Base-by-base conservation (phyloP, 2,329 filamentous ascomycete genomes). In the Pyricularia pennisetigena region DNA sequence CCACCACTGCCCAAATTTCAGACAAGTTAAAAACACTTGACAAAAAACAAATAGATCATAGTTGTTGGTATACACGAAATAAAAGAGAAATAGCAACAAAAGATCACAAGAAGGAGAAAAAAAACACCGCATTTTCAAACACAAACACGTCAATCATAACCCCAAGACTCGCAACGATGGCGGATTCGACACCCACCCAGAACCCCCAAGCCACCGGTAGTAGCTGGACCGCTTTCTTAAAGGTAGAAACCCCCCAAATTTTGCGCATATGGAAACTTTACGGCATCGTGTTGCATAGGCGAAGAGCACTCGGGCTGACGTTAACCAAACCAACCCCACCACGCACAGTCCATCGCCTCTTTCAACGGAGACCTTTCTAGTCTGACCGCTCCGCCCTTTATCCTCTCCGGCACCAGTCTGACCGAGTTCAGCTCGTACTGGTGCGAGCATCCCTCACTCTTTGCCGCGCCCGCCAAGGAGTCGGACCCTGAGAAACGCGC, bases 381-480 rank as follows among this genome's bases (percentile, higher is more conserved):
- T 70, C 81, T 94, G 74, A 94, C 91, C 49, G 91, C 91, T 57
- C 91, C 91, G 68, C 91, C 91, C 23, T 94, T 94, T 75, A 93
- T 94, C 73, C 87, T 94, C 68, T 92, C 90, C 59, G 87, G 88
- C 54, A 92, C 89, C 72, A 93, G 90, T 71, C 81, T 94, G 70
- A 90, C 90, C 73, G 91, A 94, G 77, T 94, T 91, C 81, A 92
- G 90, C 70, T 86, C 90, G 67, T 94, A 93, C 81, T 94, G 91
- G 91, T 89, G 88, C 71, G 91, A 93, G 73, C 90, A 93, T 74
- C 91, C 91, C 3, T 79, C 82, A 23, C 80, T 97, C 70, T 90
- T 98, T 73, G 88, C 93, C 69, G 93, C 94, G 14, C 92, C 94
- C 2, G 90, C 93, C 65, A 84, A 85, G 69, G 93, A 97, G 78